These are phyloP conservation scores for Yamadazyma dushanensis DNA, from an alignment of 1,139 yeast genomes.

Conservation along the genomic window DNA sequence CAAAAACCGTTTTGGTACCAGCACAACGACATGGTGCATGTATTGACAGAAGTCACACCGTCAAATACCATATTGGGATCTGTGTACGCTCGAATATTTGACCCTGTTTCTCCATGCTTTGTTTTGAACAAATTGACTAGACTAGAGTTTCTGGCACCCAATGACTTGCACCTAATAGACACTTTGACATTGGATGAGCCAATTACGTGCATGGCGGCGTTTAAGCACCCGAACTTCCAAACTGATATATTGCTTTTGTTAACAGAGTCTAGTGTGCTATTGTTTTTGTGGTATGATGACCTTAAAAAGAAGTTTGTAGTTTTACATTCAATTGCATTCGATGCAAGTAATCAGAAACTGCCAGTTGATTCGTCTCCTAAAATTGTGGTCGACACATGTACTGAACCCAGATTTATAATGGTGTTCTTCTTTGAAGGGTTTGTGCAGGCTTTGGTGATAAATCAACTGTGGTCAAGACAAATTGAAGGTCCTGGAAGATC, in stretches of 20 bases:
- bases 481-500: slow-evolving; percentile 4
- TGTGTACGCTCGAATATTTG: slow-evolving; percentile 15
- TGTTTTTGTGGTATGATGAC: slow-evolving; percentile 14
- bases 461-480: slow-evolving; percentile 12
- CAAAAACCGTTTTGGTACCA: not conserved
- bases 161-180: slow-evolving; percentile 14
- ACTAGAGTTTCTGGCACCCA: slow-evolving; percentile 21
- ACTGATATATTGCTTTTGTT: slow-evolving; percentile 19
- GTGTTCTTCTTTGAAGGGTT: slow-evolving; percentile 33
- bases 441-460: slow-evolving; percentile 23
- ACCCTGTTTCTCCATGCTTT: slow-evolving; percentile 13
- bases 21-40: slow-evolving; percentile 15
- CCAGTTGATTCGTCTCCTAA: slow-evolving; percentile 26
- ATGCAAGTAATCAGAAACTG: slow-evolving; percentile 29
- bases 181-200: slow-evolving; percentile 17
- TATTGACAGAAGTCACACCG: slow-evolving; percentile 20
- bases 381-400: slow-evolving; percentile 19
- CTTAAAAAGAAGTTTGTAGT: slow-evolving; percentile 9
- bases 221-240: slow-evolving; percentile 12
- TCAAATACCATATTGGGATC: slow-evolving; percentile 20
- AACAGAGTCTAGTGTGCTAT: slow-evolving; percentile 17
- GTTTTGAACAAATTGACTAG: slow-evolving; percentile 19
- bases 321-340: slow-evolving; percentile 16
- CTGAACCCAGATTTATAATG: slow-evolving; percentile 19
- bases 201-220: slow-evolving; percentile 18